Conservation (phyloP, 768 basidiomycete species). For the Auricularia heimuer region DNA sequence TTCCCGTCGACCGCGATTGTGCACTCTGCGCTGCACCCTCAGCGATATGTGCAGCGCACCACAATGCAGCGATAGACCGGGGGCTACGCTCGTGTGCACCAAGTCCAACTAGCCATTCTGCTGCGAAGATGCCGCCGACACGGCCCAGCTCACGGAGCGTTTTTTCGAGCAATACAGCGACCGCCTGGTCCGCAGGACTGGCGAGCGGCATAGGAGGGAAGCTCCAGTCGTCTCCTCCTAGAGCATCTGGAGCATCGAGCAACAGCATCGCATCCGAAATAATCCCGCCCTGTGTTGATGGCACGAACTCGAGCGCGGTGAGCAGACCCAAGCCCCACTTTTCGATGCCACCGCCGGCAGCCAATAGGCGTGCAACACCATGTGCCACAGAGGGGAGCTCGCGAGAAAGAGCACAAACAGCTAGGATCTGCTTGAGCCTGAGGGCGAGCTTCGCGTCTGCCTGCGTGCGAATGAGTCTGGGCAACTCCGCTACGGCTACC, state of each 20-base stretch:
- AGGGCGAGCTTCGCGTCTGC: conserved; percentile 71
- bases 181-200: neutral
- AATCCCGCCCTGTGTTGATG: conserved; percentile 21
- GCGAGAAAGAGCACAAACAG: conserved; percentile 49
- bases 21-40: conserved; percentile 46
- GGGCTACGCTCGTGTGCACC: conserved; percentile 34
- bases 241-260: neutral
- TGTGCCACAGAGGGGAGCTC: conserved; percentile 35
- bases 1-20: conserved; percentile 25
- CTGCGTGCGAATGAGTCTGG: conserved; percentile 57
- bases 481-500: conserved; percentile 59
- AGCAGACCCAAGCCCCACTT: conserved; percentile 88
- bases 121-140: conserved; percentile 60
- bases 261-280: neutral
- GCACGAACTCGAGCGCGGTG: conserved; percentile 68
- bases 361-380: conserved; percentile 55
- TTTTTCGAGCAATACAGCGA: conserved; percentile 31
- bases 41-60: conserved; percentile 71
- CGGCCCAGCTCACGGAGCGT: conserved; percentile 70
- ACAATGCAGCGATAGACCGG: conserved; percentile 61
- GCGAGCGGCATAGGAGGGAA: neutral
- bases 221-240: neutral
- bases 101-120: conserved; percentile 71
- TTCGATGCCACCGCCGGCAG: conserved; percentile 76
- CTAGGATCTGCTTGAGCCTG: conserved; percentile 54